phyloP scores from a whole-genome alignment of 2,329 filamentous ascomycete species.

The Stagonosporopsis vannaccii region DNA sequence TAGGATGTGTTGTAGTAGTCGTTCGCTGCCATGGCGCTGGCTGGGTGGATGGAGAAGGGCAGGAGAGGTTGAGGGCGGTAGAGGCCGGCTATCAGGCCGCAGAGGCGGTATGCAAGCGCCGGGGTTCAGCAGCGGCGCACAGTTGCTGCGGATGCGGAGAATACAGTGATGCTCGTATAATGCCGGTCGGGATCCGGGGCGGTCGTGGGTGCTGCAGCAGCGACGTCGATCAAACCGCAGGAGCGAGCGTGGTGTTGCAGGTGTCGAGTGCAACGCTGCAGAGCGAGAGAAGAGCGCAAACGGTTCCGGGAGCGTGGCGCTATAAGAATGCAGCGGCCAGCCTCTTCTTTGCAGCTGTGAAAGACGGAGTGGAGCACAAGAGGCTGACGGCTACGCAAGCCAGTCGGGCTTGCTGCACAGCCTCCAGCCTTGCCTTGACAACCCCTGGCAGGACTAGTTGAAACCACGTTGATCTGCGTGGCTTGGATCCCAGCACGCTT shows the following conservation, averaged over 20 bases:
- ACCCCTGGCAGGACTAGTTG: conserved; percentile 7
- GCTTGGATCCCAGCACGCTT: conserved; percentile 15
- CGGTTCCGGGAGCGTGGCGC: background rate
- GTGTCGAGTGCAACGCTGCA: conserved; percentile 1
- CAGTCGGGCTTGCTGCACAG: conserved; percentile 10
- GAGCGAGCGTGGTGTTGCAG: conserved; percentile 5
- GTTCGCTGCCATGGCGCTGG: conserved; percentile 54
- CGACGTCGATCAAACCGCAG: conserved; percentile 4
- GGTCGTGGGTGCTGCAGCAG: background rate
- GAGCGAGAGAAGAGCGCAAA: conserved; percentile 15
- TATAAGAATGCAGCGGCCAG: background rate
- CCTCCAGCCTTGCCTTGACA: conserved; percentile 12
- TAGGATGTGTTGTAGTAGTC: conserved; percentile 67
- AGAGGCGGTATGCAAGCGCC: conserved; percentile 5
- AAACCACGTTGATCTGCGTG: conserved; percentile 15
- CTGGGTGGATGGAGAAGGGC: background rate
- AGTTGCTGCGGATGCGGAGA: background rate
- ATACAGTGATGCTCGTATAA: background rate
- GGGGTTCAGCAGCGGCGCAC: conserved; percentile 1
- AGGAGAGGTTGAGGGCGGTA: background rate
- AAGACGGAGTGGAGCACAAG: background rate
- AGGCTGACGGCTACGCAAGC: conserved; percentile 15
- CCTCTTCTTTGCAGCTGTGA: background rate
- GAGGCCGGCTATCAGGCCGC: conserved; percentile 7
- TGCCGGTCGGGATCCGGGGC: conserved; percentile 5